phyloP scores from a whole-genome alignment of 257 asterid species.

The Lycium ferocissimum region DNA sequence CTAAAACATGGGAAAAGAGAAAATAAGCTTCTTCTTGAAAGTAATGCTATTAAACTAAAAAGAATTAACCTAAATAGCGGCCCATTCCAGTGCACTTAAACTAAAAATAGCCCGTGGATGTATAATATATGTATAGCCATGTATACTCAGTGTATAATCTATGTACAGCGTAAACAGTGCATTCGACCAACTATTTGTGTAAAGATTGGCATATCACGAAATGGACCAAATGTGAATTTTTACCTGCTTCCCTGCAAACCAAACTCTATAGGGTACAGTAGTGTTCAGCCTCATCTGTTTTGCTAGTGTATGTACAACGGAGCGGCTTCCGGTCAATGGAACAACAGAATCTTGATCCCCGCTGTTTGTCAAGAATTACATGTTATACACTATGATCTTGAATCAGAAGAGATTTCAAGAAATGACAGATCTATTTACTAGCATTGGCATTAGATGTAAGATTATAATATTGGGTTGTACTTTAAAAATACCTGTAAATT shows the following conservation, averaged over 20 bases:
- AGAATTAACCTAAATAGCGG: no score
- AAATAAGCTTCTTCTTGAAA: neutral
- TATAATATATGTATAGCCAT: no score
- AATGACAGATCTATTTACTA: neutral
- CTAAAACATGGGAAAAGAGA: slow-evolving; percentile 50
- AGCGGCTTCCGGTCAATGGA: slow-evolving; percentile 73
- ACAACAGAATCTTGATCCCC: slow-evolving; percentile 85
- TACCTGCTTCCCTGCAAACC: slow-evolving; percentile 77
- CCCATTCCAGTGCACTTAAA: no score
- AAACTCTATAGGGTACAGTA: slow-evolving; percentile 62
- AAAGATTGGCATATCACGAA: neutral
- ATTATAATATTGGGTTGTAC: neutral
- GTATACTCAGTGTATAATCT: no score
- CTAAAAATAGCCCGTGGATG: no score
- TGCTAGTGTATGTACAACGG: slow-evolving; percentile 54
- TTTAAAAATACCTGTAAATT: slow-evolving; percentile 58
- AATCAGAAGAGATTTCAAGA: neutral
- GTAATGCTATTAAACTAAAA: neutral
- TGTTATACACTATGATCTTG: neutral
- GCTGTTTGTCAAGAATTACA: slow-evolving; percentile 37
- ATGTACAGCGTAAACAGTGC: no score
- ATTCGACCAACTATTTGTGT: no score
- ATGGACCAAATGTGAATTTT: neutral
- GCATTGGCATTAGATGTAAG: neutral
- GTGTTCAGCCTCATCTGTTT: slow-evolving; percentile 54